Percentiles rank a stretch among this genome's conserved stretches.
These are phyloP conservation scores for Solanum pimpinellifolium DNA, from an alignment of 257 asterid species.

Conservation along the genomic window DNA sequence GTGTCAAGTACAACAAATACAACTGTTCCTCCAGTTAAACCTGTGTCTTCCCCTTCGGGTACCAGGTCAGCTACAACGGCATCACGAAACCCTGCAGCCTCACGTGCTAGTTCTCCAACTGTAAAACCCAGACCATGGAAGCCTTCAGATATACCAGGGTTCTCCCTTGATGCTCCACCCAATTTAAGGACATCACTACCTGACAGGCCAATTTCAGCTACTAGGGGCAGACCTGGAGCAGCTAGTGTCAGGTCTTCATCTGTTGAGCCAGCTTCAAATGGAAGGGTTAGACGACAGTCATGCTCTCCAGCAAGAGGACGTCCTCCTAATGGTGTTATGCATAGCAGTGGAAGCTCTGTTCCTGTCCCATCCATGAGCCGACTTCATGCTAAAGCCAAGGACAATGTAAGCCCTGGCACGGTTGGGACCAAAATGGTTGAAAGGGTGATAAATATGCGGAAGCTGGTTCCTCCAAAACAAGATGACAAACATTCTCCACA, in stretches of 20 bases:
- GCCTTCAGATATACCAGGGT: slow-evolving; percentile 96
- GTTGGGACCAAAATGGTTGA: slow-evolving; percentile 96
- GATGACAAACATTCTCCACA: slow-evolving; percentile 78
- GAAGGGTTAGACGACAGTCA: slow-evolving; percentile 84
- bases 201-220: slow-evolving; percentile 87
- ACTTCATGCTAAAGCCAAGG: slow-evolving; percentile 88
- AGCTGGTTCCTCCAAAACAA: slow-evolving; percentile 77
- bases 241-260: slow-evolving; percentile 80
- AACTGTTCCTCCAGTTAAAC: slow-evolving; percentile 27
- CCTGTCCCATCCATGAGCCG: slow-evolving; percentile 67
- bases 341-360: slow-evolving; percentile 74
- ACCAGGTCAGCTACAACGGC: slow-evolving; percentile 32
- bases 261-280: slow-evolving; percentile 68
- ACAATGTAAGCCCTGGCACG: slow-evolving; percentile 73
- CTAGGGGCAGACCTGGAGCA: slow-evolving; percentile 96
- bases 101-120: slow-evolving; percentile 70
- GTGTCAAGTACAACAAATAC: slow-evolving; percentile 23
- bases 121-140: slow-evolving; percentile 85
- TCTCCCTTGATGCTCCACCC: slow-evolving; percentile 91
- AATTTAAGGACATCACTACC: slow-evolving; percentile 77
- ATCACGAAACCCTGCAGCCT: slow-evolving; percentile 33
- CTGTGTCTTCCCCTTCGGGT: slow-evolving; percentile 38
- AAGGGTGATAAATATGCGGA: slow-evolving; percentile 92
- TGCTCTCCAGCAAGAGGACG: slow-evolving; percentile 97
- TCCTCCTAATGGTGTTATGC: slow-evolving; percentile 73